These are phyloP conservation scores for Endothia cerciana DNA, from an alignment of 2,329 filamentous ascomycete species.

Conservation along the genomic window DNA sequence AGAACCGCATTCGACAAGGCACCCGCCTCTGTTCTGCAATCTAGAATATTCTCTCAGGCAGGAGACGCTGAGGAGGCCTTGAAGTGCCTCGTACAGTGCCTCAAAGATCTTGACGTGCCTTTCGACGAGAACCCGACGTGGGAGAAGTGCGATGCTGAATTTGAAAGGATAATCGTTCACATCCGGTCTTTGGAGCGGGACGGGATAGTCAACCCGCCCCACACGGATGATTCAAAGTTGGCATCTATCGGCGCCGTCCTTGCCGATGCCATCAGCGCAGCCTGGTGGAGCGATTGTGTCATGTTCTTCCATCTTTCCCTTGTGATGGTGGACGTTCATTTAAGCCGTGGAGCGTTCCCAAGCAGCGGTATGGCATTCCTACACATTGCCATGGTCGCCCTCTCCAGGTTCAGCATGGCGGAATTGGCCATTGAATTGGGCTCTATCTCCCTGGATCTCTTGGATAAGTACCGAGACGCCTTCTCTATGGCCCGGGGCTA, in stretches of 20 bases:
- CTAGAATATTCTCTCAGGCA: slow-evolving; percentile 74
- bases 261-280: slow-evolving; percentile 69
- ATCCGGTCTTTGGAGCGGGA: slow-evolving; percentile 61
- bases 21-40: slow-evolving; percentile 81
- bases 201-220: slow-evolving; percentile 48
- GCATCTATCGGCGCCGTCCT: slow-evolving; percentile 71
- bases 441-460: slow-evolving; percentile 63
- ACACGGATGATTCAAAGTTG: slow-evolving; percentile 55
- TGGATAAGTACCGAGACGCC: slow-evolving; percentile 64
- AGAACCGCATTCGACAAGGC: slow-evolving; percentile 78
- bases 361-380: slow-evolving; percentile 72
- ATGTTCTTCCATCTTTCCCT: slow-evolving; percentile 74
- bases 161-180: slow-evolving; percentile 63
- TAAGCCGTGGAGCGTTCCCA: slow-evolving; percentile 66
- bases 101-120: slow-evolving; percentile 69
- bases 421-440: slow-evolving; percentile 69
- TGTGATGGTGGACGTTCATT: slow-evolving; percentile 67
- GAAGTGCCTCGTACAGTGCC: slow-evolving; percentile 69
- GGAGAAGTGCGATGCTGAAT: slow-evolving; percentile 77
- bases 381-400: slow-evolving; percentile 68
- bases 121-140: slow-evolving; percentile 70
- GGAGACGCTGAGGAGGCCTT: slow-evolving; percentile 75
- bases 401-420: slow-evolving; percentile 72
- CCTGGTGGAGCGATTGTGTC: slow-evolving; percentile 73
- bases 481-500: slow-evolving; percentile 71